Evolutionary conservation across 495 filamentous ascomycete species (phyloP), one percentile per base, ranked within the genome.

Genomic region (Aspergillus sclerotioniger): DNA sequence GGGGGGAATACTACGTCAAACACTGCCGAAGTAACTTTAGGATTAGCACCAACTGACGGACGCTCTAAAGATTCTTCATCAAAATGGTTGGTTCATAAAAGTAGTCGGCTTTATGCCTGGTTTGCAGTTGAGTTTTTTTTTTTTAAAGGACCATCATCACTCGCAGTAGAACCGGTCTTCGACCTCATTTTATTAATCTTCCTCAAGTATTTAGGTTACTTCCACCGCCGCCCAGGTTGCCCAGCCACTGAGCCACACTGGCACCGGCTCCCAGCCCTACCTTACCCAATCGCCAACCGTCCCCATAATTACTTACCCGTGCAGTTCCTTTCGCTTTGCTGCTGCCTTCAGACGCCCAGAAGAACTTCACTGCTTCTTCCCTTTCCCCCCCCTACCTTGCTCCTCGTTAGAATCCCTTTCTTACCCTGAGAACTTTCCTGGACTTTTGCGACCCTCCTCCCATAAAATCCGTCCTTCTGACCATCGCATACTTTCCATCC

Each of bases 261-360:
- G 21, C 28, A 16, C 47, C 47, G n/a, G 25, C 7, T 50, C 51
- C 37, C 9, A 53, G 33, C 35, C 52, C 35, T 29, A 43, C 52
- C 35, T 29, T 44, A 28, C 43, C 53, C 47, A 50, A 50, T 50
- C 25, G 47, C 16, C 13, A 39, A 28, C 51, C 51, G 51, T 39
- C 51, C 37, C 51, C 51, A 25, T 54, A 54, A 43, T 43, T 31
- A 56, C 29, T 48, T 21, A 56, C 29, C 43, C 43, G n/a, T 33
- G 31, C 44, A 48, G 53, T 32, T 32, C 35, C 41, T 54, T 54
- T 44, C 53, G 33, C 39, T 44, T n/a, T 56, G 62, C 59, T 65
- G 62, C 57, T 62, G 62, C 62, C 62, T 65, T 64, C 56, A 44
- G 56, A 46, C 21, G 25, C 46, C 41, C 39, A 44, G 48, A 57